These are phyloP conservation scores for Macrocystidia cucumis DNA, from an alignment of 1,284 basidiomycete species.

Conservation along the genomic window DNA sequence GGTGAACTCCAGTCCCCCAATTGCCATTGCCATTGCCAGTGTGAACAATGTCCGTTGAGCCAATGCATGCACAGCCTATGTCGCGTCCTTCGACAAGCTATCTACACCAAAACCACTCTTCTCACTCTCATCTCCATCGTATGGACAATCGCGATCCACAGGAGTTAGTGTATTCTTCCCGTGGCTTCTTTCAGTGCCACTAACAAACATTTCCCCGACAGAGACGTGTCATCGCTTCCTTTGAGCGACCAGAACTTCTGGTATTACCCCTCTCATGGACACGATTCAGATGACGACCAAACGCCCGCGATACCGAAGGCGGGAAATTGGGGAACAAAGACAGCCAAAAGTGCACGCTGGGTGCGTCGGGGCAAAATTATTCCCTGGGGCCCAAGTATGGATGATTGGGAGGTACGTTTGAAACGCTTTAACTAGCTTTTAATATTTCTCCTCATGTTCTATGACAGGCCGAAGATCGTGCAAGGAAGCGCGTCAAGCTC, in stretches of 20 bases:
- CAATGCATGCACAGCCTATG: slow-evolving; percentile 14
- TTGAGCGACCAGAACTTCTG: slow-evolving; percentile 67
- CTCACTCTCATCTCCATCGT: slow-evolving; percentile 10
- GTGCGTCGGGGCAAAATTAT: slow-evolving; percentile 69
- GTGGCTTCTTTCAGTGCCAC: slow-evolving; percentile 3
- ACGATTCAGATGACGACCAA: slow-evolving; percentile 50
- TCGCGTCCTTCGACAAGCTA: slow-evolving; percentile 15
- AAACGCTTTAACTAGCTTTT: slow-evolving; percentile 6
- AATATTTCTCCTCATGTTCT: slow-evolving; percentile 7
- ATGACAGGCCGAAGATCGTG: slow-evolving; percentile 68
- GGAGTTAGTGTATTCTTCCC: slow-evolving; percentile 14
- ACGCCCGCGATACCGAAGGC: slow-evolving; percentile 35
- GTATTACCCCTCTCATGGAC: slow-evolving; percentile 70
- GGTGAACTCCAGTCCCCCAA: slow-evolving; percentile 2
- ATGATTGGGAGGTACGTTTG: slow-evolving; percentile 70
- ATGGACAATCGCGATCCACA: too few species aligned
- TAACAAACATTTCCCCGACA: slow-evolving; percentile 15
- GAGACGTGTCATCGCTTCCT: slow-evolving; percentile 33
- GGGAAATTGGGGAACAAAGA: slow-evolving; percentile 79
- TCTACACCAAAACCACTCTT: slow-evolving; percentile 17
- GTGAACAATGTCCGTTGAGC: slow-evolving; percentile 13
- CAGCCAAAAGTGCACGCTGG: slow-evolving; percentile 62
- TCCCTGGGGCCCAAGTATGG: slow-evolving; percentile 70
- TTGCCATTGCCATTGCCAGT: slow-evolving; percentile 15
- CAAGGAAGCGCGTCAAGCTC: slow-evolving; percentile 66